Conservation (phyloP, 805 yeast species). For the Vanderwaltozyma verrucispora region DNA sequence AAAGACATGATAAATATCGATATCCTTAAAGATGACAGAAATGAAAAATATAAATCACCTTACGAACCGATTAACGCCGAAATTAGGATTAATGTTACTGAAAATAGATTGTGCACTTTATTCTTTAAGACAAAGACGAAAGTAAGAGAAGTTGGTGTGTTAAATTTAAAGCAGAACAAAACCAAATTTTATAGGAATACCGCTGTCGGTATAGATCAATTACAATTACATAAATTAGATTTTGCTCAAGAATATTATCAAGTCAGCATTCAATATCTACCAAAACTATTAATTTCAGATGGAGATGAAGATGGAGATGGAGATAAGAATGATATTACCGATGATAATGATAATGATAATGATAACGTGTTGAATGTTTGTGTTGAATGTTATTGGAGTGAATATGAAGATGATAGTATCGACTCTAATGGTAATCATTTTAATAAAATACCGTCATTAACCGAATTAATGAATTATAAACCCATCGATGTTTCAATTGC, state of each 20-base stretch:
- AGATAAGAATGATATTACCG: slow-evolving; percentile 26
- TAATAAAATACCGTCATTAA: slow-evolving; percentile 55
- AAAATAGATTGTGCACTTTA: slow-evolving; percentile 56
- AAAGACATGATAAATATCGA: slow-evolving; percentile 39
- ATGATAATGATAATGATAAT: slow-evolving; percentile 28
- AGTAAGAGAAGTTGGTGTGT: slow-evolving; percentile 51
- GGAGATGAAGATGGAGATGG: too few species aligned
- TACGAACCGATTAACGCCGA: slow-evolving; percentile 62
- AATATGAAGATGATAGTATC: too few species aligned
- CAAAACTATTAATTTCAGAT: slow-evolving; percentile 39
- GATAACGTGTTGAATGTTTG: slow-evolving; percentile 48
- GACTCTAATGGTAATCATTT: too few species aligned
- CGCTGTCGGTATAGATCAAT: slow-evolving; percentile 53
- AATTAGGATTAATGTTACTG: slow-evolving; percentile 43
- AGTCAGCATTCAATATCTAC: slow-evolving; percentile 69
- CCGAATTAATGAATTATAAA: slow-evolving; percentile 56
- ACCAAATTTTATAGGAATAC: slow-evolving; percentile 34
- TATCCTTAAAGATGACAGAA: slow-evolving; percentile 40
- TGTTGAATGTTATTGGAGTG: slow-evolving; percentile 57
- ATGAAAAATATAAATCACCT: slow-evolving; percentile 34
- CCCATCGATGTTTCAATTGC: slow-evolving; percentile 58
- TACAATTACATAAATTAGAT: slow-evolving; percentile 54
- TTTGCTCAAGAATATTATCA: slow-evolving; percentile 47
- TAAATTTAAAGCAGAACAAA: slow-evolving; percentile 33
- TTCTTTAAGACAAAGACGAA: slow-evolving; percentile 50